Base-by-base conservation (phyloP, 768 basidiomycete species). In the Psilocybe subaeruginosa region DNA sequence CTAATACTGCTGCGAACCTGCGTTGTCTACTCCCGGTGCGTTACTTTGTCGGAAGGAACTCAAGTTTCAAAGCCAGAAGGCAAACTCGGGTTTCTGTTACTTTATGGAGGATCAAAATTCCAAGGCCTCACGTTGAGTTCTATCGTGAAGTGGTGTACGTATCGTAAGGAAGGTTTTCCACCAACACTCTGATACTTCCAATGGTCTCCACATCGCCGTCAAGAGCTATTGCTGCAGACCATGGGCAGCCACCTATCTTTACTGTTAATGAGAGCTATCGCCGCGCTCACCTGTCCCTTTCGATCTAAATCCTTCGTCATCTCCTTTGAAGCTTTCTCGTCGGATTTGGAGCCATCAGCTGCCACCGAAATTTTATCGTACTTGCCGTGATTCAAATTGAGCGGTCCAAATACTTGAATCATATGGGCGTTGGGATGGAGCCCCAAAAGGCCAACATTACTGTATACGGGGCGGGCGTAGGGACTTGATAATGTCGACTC, bases 41-140 rank as follows among this genome's bases (percentile, higher is more conserved):
- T 14, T 51, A 51, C 17, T 33, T 27, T 30, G 50, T 51, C 50
- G 50, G 50, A 51, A 51, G 50, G 50, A 51, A 51, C 50, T 51
- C 50, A 33, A 51, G 27, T 35, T 54, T 41, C 58, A 59, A 48
- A n/a, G 33, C 51, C 43, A 5, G 45, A 46, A 33, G 50, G 33
- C 35, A 55, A 39, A 60, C 29, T 39, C 54, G 49, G 23, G 31
- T 39, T 56, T 50, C 54, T 52, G 50, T 56, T 61, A 51, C 60
- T 61, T 61, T 55, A 53, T 53, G 51, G 51, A 51, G 50, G 50
- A 51, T 51, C 50, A 51, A 31, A 30, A 14, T 51, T 7, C 35
- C 51, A 53, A 53, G 16, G 12, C 29, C 29, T 30, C 16, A 33
- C 51, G 35, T 17, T 17, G 51, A 39, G 51, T 19, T 37, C 16